Evolutionary conservation across 2,329 filamentous ascomycete genomes (phyloP).

Genomic region (Fusarium pseudocircinatum): DNA sequence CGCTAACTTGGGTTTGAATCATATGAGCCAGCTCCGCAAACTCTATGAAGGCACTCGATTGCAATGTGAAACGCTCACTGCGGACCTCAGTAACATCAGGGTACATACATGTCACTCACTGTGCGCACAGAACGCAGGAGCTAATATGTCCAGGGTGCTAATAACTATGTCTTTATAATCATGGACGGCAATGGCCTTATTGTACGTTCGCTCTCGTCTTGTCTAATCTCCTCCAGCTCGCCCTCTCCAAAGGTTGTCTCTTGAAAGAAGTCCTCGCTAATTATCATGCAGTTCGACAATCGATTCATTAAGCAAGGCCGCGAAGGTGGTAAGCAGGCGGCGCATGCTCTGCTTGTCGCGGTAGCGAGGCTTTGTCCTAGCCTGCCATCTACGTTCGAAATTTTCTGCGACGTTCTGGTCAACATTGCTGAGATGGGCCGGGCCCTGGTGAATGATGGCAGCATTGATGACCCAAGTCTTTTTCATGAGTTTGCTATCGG

Average conservation of each 20-base stretch:
- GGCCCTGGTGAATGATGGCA: conserved; percentile 60
- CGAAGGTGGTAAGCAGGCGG: conserved; percentile 64
- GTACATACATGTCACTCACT: conserved; percentile 9
- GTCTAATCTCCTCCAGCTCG: neutral
- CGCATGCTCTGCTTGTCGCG: conserved; percentile 58
- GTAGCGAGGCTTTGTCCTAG: conserved; percentile 57
- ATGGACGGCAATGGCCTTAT: conserved; percentile 72
- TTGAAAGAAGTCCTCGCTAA: neutral
- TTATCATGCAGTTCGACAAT: conserved; percentile 63
- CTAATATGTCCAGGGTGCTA: conserved; percentile 56
- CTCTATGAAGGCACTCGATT: neutral
- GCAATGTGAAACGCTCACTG: neutral
- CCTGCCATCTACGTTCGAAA: conserved; percentile 58
- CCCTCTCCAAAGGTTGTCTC: neutral
- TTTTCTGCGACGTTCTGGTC: conserved; percentile 66
- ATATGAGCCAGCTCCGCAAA: neutral
- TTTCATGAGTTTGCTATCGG: conserved; percentile 67
- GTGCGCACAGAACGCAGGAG: conserved; percentile 9
- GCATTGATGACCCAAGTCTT: conserved; percentile 54
- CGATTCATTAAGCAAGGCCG: conserved; percentile 63
- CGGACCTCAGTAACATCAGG: conserved; percentile 42
- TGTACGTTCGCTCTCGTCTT: conserved; percentile 49
- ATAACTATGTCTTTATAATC: conserved; percentile 68
- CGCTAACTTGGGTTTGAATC: neutral
- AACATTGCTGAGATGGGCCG: conserved; percentile 62